Evolutionary conservation across 169 alveolate genomes (phyloP).

Genomic region (Plasmodium inui): DNA sequence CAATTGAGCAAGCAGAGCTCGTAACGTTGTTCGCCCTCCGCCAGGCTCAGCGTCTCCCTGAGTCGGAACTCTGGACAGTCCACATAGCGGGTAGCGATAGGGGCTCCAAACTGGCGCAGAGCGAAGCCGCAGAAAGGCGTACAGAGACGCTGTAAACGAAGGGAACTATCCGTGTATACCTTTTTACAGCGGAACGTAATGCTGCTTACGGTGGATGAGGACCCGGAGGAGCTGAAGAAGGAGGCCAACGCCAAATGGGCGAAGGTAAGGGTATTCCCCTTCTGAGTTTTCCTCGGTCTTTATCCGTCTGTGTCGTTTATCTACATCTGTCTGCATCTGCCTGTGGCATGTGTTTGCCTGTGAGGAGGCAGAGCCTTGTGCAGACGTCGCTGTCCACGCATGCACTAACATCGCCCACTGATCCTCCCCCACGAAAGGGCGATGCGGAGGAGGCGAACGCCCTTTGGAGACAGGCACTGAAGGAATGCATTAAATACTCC

Average conservation of each 20-base stretch:
- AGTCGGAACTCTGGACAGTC: neutral
- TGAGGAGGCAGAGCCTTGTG: neutral
- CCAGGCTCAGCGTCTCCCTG: neutral
- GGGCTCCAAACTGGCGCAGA: too few relatives aligned
- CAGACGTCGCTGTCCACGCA: neutral
- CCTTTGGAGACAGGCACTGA: slow-evolving; percentile 54
- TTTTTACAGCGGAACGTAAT: neutral
- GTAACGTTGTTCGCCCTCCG: neutral
- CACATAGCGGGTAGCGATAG: neutral
- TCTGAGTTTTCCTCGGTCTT: too few relatives aligned
- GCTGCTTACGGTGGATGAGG: slow-evolving; percentile 37
- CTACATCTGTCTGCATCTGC: neutral
- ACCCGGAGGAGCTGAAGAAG: slow-evolving; percentile 58
- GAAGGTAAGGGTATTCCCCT: slow-evolving; percentile 9
- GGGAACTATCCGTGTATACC: neutral
- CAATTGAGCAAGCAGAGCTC: neutral
- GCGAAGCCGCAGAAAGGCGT: too few relatives aligned
- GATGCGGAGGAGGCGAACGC: slow-evolving; percentile 63
- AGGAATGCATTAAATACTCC: slow-evolving; percentile 66
- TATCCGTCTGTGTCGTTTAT: too few relatives aligned
- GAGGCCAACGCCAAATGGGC: slow-evolving; percentile 65
- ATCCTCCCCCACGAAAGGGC: slow-evolving; percentile 16
- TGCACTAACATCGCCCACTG: neutral
- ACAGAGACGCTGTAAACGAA: neutral
- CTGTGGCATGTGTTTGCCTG: neutral